Conservation (phyloP, 306 rosid species). For the Acacia crassicarpa region DNA sequence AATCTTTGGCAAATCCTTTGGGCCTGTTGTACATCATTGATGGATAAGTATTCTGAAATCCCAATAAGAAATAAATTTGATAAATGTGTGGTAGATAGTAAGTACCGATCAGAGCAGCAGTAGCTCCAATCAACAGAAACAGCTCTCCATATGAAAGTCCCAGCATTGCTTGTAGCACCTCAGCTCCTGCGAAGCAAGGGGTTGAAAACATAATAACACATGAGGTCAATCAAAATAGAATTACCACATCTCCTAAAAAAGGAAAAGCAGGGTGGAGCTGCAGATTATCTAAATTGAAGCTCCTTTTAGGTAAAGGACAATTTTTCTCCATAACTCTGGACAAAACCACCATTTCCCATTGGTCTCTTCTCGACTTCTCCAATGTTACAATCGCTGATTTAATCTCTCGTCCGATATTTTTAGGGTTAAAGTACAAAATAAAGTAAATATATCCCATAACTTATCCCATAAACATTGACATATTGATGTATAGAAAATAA, state of each 20-base stretch:
- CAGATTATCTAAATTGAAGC: too few relatives aligned
- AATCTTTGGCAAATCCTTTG: constrained; percentile 53
- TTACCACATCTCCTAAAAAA: too few relatives aligned
- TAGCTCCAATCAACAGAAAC: constrained; percentile 45
- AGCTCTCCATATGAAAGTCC: constrained; percentile 48
- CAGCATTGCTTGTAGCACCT: constrained; percentile 30
- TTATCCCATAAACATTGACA: too few relatives aligned
- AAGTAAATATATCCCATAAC: too few relatives aligned
- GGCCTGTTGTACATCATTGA: constrained; percentile 33
- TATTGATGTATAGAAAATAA: too few relatives aligned
- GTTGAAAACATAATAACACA: background rate
- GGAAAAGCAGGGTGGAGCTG: too few relatives aligned
- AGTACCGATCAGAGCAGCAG: constrained; percentile 36
- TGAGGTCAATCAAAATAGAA: too few relatives aligned
- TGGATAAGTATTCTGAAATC: background rate
- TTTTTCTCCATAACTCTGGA: constrained; percentile 28
- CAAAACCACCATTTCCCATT: constrained; percentile 35
- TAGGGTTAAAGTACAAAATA: too few relatives aligned
- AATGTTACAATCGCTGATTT: background rate
- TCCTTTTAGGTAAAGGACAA: background rate
- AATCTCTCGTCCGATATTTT: too few relatives aligned
- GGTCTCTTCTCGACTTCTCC: constrained; percentile 31
- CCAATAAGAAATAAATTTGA: background rate
- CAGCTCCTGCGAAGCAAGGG: background rate
- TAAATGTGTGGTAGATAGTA: background rate